Evolutionary conservation across 1,139 yeast genomes (phyloP).

Genomic region (Taphrina flavorubra): DNA sequence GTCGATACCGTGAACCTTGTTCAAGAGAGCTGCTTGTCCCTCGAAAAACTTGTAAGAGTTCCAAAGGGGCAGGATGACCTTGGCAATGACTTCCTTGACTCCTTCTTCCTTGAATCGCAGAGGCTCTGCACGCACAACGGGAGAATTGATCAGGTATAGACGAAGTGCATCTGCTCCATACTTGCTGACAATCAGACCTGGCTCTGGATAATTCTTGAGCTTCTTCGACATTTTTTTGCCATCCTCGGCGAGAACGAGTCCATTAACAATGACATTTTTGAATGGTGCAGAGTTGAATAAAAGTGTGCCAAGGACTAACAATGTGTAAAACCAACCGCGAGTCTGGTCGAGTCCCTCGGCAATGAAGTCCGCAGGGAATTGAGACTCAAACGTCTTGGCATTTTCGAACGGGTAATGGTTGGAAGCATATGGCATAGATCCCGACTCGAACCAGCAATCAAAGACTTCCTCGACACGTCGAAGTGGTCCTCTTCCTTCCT

Average conservation of each 20-base stretch:
- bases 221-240: slow-evolving; percentile 99
- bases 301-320: slow-evolving; percentile 94
- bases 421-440: slow-evolving; percentile 98
- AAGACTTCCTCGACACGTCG: slow-evolving; percentile 96
- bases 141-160: slow-evolving; percentile 93
- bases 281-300: slow-evolving; percentile 90
- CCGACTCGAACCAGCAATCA: slow-evolving; percentile 99
- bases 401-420: slow-evolving; percentile 96
- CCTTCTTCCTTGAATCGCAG: slow-evolving; percentile 98
- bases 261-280: slow-evolving; percentile 92
- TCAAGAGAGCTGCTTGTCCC: slow-evolving; percentile 84
- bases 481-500: slow-evolving; percentile 82
- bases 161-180: slow-evolving; percentile 99
- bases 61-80: slow-evolving; percentile 97
- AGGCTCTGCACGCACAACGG: slow-evolving; percentile 95
- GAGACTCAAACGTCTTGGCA: slow-evolving; percentile 66
- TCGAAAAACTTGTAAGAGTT: slow-evolving; percentile 95
- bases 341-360: slow-evolving; percentile 99
- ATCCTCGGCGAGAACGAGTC: slow-evolving; percentile 95
- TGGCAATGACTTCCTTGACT: slow-evolving; percentile 94
- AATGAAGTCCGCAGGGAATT: slow-evolving; percentile 96
- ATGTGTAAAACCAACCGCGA: slow-evolving; percentile 99
- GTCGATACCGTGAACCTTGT: slow-evolving; percentile 72
- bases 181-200: slow-evolving; percentile 74
- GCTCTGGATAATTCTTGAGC: slow-evolving; percentile 97